Evolutionary conservation across 257 asterid species (phyloP), one percentile per base, ranked within the genome.

Genomic region (Salvia miltiorrhiza): DNA sequence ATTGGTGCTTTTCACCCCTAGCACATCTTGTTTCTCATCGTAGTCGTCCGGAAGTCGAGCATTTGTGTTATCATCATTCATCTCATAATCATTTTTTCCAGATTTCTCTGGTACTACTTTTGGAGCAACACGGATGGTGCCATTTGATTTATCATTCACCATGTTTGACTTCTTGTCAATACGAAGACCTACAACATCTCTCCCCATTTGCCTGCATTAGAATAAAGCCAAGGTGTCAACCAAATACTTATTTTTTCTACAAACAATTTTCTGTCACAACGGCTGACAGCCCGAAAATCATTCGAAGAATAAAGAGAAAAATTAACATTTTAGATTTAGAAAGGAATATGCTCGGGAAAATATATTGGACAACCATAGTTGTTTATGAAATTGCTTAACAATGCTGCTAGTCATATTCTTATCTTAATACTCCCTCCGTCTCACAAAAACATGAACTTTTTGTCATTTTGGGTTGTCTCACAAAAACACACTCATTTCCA

Each of bases 1-100:
- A 67, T 84, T 83, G 59, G 78, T 82, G 81, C 89, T 88, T 64
- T 83, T 83, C 76, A 85, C 71, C 40, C 79, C 87, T 48, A 88
- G 81, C 48, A 84, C 88, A 43, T 83, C 93, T 72, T 79, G 85
- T 73, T 81, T 81, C 70, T 77, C 91, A 20, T 73, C 70, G 43
- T 54, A 61, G 66, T 69, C 85, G 10, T 77, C 85, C 35, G 73
- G 72, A 63, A 37, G 47, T 49, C 67, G 57, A 41, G 65, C 74
- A 49, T 78, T 80, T 54, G 81, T 54, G 73, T 21, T 35, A 44
- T 54, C 47, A 77, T 43, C 81, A 16, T 66, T 58, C 9, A 28
- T 33, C 66, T 77, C 76, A 32, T 24, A 68, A 52, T 74, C 74
- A 30, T 49, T 47, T 40, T 44, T 68, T 39, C 50, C 80, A 41